phyloP scores from a whole-genome alignment of 176 grass and related monocot species.

The Tillandsia leiboldiana region DNA sequence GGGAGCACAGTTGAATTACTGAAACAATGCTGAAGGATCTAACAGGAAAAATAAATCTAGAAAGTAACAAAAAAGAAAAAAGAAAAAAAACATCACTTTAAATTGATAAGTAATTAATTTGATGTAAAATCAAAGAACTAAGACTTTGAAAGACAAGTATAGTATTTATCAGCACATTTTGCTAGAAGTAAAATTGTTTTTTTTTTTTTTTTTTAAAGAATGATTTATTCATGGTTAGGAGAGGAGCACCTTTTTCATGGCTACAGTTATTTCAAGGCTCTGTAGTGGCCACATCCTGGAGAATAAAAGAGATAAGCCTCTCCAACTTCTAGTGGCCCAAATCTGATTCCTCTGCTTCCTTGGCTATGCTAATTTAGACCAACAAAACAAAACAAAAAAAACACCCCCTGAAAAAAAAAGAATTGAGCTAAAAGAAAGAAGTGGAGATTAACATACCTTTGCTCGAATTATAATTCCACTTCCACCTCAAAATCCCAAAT shows the following conservation, averaged over 20 bases:
- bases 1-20: no score
- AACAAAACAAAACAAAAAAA: neutral
- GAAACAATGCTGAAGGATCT: no score
- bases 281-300: neutral
- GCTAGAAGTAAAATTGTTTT: no score
- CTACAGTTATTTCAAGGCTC: neutral
- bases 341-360: constrained; percentile 1
- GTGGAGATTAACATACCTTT: neutral
- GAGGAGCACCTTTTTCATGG: neutral
- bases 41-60: no score
- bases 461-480: neutral
- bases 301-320: constrained; percentile 12
- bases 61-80: no score
- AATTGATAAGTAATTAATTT: no score
- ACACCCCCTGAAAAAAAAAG: neutral
- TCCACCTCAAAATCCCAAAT: neutral
- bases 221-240: no score
- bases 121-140: no score
- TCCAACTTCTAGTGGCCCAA: constrained; percentile 8
- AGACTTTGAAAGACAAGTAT: no score
- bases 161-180: no score
- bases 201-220: no score
- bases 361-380: neutral
- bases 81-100: no score
- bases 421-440: constrained; percentile 5